A percentile compares a stretch with the other conserved stretches of the same genome.
Conservation (phyloP, 208 protist species). For the Trypanosoma scelopori region DNA sequence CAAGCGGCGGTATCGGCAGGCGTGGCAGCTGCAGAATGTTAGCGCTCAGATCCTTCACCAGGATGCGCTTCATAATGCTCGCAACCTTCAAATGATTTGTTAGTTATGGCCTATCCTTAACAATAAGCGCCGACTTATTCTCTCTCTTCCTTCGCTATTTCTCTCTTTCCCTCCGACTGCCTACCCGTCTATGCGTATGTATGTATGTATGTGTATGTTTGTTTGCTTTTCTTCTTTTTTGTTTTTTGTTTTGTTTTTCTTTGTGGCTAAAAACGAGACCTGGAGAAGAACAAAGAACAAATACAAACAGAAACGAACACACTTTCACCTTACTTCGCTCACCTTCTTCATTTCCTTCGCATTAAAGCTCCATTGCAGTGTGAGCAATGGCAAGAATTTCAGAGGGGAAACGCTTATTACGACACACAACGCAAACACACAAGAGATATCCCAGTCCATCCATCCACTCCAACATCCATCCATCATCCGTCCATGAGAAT, state of each 20-base stretch:
- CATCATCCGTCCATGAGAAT: not conserved
- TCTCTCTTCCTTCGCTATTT: conserved; percentile 4
- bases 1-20: conserved; percentile 71
- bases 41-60: conserved; percentile 43
- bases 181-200: conserved; percentile 6
- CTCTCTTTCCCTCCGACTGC: not conserved
- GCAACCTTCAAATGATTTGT: not conserved
- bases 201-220: not conserved
- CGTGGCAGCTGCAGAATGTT: conserved; percentile 82
- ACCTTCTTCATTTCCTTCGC: no score
- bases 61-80: conserved; percentile 65
- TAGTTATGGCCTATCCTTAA: conserved; percentile 4
- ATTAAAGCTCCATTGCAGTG: no score
- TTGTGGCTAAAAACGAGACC: no score
- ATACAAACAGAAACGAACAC: not conserved
- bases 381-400: no score
- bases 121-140: not conserved
- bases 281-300: conserved; percentile 5
- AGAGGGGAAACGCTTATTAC: not conserved
- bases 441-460: not conserved
- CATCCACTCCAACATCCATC: not conserved
- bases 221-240: no score
- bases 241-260: no score
- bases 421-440: not conserved
- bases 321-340: no score